Base-by-base conservation (phyloP, 306 rosid genomes). In the Ziziphus jujuba region DNA sequence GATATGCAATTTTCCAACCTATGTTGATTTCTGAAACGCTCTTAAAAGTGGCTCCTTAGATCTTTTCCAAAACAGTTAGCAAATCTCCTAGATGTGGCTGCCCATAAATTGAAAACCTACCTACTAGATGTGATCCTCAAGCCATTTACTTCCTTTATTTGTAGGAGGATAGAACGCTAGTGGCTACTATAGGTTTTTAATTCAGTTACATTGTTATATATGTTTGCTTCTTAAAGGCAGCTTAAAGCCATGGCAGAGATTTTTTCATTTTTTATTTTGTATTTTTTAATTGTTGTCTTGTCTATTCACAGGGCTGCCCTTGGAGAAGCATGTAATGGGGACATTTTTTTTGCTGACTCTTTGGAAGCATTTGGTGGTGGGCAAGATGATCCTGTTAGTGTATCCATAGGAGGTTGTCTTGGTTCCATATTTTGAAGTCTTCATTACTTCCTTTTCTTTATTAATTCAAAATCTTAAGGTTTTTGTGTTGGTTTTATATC, bases 281-380 rank as follows among this genome's bases (percentile, higher is more conserved):
- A n/a, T n/a, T 65, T 79, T 47, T 74, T 76, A 70, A 36, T 63
- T 74, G 57, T 7, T 40, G 12, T 70, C 59, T 47, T 81, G 54
- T 69, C 61, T 69, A 33, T 70, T 71, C 23, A 14, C 72, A 61
- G 99, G 89, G 78, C 80, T 44, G 88, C 92, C 78, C 78, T 93
- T 62, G 97, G 89, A 70, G 99, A 93, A 80, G 90, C 84, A 73
- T 77, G 80, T 74, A 84, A 77, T 63, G 99, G 99, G 54, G 97
- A 90, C 69, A 64, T 76, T 51, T 71, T 79, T 69, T 90, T 90
- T 76, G 95, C 99, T 58, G 97, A 93, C 54, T 85, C 92, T 19
- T 76, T 93, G 73, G 97, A 88, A 90, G 70, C 53, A 69, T 93
- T 93, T 81, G 97, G 95, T 28, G 97, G 92, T 59, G 97, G 96